These are phyloP conservation scores for Mycena galopus DNA, from an alignment of 768 basidiomycete species.

Conservation along the genomic window DNA sequence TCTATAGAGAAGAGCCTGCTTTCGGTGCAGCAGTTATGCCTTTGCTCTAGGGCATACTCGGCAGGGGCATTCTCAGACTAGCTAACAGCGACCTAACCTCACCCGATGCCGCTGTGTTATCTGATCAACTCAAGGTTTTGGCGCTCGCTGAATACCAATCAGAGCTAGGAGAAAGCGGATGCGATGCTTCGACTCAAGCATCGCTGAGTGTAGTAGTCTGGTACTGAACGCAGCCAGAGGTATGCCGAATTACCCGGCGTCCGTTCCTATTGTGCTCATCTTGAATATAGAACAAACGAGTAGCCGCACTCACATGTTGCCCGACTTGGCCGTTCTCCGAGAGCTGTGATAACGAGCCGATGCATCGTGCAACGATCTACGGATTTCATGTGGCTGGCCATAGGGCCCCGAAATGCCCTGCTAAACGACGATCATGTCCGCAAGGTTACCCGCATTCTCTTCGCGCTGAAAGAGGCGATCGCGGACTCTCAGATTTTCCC, in stretches of 20 bases:
- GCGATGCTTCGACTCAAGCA: background rate
- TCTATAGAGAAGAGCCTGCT: background rate
- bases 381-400: background rate
- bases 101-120: background rate
- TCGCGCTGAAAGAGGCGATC: background rate
- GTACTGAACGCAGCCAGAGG: background rate
- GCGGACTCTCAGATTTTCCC: background rate
- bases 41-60: background rate
- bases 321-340: background rate
- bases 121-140: background rate
- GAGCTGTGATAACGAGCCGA: background rate
- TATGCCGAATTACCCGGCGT: background rate
- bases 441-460: background rate
- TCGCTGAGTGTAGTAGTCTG: background rate
- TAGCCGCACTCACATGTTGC: background rate
- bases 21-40: background rate
- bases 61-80: background rate
- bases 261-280: background rate
- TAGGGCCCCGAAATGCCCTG: background rate
- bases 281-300: background rate
- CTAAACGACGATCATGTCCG: background rate
- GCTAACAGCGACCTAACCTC: background rate
- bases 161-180: background rate
- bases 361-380: background rate
- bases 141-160: background rate